Conservation (phyloP, 108 stramenopile species). For the Skeletonema potamos region DNA sequence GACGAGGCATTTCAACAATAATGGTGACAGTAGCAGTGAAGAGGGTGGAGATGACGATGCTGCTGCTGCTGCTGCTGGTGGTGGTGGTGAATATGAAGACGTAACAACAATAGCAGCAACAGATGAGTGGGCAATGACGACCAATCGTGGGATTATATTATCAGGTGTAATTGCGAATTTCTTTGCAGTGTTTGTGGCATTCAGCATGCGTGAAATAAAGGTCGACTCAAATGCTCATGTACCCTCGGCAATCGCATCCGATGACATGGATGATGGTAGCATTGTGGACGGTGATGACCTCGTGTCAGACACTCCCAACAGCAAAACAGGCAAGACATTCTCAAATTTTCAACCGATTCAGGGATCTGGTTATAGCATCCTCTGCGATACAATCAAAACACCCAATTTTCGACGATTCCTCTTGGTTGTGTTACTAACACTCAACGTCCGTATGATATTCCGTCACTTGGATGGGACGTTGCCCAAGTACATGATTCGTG, state of each 20-base stretch:
- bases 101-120: constrained; percentile 7
- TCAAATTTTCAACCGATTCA: constrained; percentile 53
- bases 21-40: constrained; percentile 1
- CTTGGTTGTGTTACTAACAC: constrained; percentile 67
- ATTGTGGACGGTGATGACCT: not conserved
- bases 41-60: not conserved
- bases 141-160: constrained; percentile 68
- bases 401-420: constrained; percentile 79
- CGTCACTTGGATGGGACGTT: constrained; percentile 85
- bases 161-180: constrained; percentile 65
- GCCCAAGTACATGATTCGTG: constrained; percentile 83
- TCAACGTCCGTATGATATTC: constrained; percentile 85
- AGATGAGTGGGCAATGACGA: constrained; percentile 54
- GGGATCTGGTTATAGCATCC: constrained; percentile 44
- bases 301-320: not conserved
- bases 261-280: constrained; percentile 3
- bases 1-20: constrained; percentile 46
- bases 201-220: constrained; percentile 70
- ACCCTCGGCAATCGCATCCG: not conserved
- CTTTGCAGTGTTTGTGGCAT: constrained; percentile 52
- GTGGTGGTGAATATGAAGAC: not conserved
- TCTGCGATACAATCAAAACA: constrained; percentile 49
- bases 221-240: constrained; percentile 37
- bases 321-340: constrained; percentile 23
- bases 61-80: not conserved